phyloP scores from a whole-genome alignment of 768 basidiomycete species.

The Tulasnella sp. region DNA sequence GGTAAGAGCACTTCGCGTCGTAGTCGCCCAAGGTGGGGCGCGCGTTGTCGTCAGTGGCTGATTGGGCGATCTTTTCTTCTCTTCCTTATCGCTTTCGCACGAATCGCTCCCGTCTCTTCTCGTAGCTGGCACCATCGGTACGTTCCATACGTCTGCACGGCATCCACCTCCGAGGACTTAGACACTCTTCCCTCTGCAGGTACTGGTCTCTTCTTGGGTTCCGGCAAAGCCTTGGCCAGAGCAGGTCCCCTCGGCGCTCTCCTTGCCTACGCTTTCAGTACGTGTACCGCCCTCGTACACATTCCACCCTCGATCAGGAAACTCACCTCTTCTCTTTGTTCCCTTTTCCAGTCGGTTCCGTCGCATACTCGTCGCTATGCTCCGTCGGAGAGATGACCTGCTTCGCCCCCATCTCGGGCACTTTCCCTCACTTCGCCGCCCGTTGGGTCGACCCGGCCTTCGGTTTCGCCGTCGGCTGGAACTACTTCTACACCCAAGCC shows the following conservation, averaged over 20 bases:
- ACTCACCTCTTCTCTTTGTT: background rate
- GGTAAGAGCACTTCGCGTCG: background rate
- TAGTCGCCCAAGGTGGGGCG: background rate
- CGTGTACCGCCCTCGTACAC: constrained; percentile 14
- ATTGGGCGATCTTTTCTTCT: constrained; percentile 2
- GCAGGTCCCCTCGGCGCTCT: constrained; percentile 61
- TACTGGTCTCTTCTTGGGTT: constrained; percentile 63
- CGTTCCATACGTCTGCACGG: background rate
- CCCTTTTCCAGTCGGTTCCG: constrained; percentile 43
- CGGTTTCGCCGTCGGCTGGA: constrained; percentile 23
- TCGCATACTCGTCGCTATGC: constrained; percentile 56
- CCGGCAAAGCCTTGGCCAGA: constrained; percentile 44
- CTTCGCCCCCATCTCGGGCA: constrained; percentile 65
- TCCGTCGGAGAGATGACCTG: constrained; percentile 72
- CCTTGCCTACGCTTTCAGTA: constrained; percentile 38
- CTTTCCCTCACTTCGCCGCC: constrained; percentile 51
- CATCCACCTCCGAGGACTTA: background rate
- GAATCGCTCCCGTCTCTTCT: constrained; percentile 18
- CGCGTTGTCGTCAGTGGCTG: constrained; percentile 49
- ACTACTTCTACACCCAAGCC: constrained; percentile 31
- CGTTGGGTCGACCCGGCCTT: constrained; percentile 23
- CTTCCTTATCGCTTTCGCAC: background rate
- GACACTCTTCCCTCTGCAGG: background rate
- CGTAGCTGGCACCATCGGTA: constrained; percentile 61
- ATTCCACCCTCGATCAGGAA: background rate